Conservation (phyloP, 1,284 basidiomycete genomes). For the Calocybe gambosa region DNA sequence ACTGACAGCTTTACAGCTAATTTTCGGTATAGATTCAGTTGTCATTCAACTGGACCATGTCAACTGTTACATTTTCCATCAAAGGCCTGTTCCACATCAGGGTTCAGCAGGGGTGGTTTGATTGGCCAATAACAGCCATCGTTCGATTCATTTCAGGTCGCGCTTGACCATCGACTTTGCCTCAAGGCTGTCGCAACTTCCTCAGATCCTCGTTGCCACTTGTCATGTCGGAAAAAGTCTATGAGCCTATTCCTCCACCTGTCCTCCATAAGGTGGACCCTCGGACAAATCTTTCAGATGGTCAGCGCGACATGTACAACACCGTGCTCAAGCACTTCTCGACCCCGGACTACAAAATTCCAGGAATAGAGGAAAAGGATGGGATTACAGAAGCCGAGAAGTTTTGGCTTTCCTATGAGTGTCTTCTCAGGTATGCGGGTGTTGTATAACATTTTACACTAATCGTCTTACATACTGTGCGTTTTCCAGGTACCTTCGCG, state of each 20-base stretch:
- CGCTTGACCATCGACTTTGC: slow-evolving; percentile 6
- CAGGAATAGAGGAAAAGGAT: slow-evolving; percentile 39
- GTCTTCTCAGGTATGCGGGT: slow-evolving; percentile 49
- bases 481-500: slow-evolving; percentile 53
- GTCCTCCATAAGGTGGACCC: slow-evolving; percentile 26
- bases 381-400: slow-evolving; percentile 57
- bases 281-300: slow-evolving; percentile 33
- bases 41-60: too few species aligned
- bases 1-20: neutral
- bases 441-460: neutral
- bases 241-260: slow-evolving; percentile 30
- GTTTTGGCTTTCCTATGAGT: slow-evolving; percentile 74
- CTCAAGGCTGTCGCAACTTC: neutral
- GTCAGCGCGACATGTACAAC: slow-evolving; percentile 46
- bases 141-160: slow-evolving; percentile 4
- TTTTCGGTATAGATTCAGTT: too few species aligned
- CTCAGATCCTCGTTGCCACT: neutral
- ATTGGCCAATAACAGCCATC: slow-evolving; percentile 1
- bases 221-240: slow-evolving; percentile 27
- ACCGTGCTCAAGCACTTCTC: slow-evolving; percentile 57
- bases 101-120: neutral
- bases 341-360: slow-evolving; percentile 44
- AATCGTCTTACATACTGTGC: neutral
- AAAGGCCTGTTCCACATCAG: neutral
- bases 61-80: neutral